Evolutionary conservation across 2,329 filamentous ascomycete genomes (phyloP).

Genomic region (Verticillium albo-atrum): DNA sequence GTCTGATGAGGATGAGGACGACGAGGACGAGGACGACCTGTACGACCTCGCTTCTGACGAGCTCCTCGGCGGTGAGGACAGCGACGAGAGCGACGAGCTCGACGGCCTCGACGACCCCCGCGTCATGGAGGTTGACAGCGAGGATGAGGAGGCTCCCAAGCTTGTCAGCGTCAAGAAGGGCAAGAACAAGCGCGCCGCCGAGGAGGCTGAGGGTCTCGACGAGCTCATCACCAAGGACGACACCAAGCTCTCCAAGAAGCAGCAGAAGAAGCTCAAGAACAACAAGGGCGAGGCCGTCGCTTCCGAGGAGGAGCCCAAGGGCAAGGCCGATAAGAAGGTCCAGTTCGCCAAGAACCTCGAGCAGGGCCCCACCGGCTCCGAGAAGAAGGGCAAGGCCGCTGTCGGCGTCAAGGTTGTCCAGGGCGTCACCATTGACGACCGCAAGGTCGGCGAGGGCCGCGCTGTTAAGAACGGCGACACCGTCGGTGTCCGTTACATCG

Average conservation of each 20-base stretch:
- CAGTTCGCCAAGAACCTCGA: slow-evolving; percentile 99
- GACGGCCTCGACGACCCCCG: slow-evolving; percentile 76
- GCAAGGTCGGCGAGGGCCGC: slow-evolving; percentile 82
- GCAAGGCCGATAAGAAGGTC: slow-evolving; percentile 83
- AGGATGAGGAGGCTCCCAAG: slow-evolving; percentile 69
- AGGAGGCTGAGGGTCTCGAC: slow-evolving; percentile 69
- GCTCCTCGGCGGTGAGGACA: slow-evolving; percentile 69
- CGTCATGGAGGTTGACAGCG: slow-evolving; percentile 76
- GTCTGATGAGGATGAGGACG: slow-evolving; percentile 56
- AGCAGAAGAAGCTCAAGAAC: slow-evolving; percentile 97
- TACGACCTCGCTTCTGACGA: slow-evolving; percentile 82
- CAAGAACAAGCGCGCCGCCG: slow-evolving; percentile 93
- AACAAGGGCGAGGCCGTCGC: slow-evolving; percentile 86
- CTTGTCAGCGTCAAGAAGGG: slow-evolving; percentile 56
- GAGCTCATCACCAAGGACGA: slow-evolving; percentile 71
- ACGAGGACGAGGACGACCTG: slow-evolving; percentile 64
- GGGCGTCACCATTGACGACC: slow-evolving; percentile 92
- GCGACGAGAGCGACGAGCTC: slow-evolving; percentile 72
- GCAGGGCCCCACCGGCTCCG: slow-evolving; percentile 82
- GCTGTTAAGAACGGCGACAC: slow-evolving; percentile 86
- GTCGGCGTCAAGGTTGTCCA: slow-evolving; percentile 74
- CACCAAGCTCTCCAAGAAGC: slow-evolving; percentile 86
- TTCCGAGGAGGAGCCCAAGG: slow-evolving; percentile 52
- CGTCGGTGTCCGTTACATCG: slow-evolving; percentile 95
- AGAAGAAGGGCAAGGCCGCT: slow-evolving; percentile 34